Evolutionary conservation across 208 protist genomes (phyloP), one percentile per base, ranked within the genome.

Genomic region (Acanthamoeba royreba): DNA sequence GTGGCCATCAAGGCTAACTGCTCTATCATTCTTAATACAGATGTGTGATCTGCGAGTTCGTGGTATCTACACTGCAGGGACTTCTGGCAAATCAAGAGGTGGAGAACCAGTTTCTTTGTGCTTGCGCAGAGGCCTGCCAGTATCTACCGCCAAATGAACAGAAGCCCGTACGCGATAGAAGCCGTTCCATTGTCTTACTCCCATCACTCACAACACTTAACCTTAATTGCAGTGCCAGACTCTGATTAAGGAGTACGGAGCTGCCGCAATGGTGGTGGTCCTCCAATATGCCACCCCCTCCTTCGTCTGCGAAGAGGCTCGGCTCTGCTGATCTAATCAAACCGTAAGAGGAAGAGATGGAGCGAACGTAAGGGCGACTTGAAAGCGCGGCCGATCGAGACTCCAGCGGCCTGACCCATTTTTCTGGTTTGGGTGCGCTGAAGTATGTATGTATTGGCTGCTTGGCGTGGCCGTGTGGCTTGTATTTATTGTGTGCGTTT

Each of bases 41-140:
- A 40, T 89, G 81, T 38, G 81, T 89, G 15, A 89, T 89, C 28
- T 89, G 81, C 53, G 81, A 89, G 53, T 89, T 69, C 53, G 53
- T 89, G n/a, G 81, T 89, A 9, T 89, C 81, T 31, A 89, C 81
- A 4, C 81, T 89, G 1, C 49, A 55, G 31, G 81, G 81, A 15
- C 53, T 89, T 5, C 33, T 89, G 81, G 81, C 81, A 42, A 89
- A 63, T 47, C 22, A 61, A 11, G 81, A 1, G 5, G 33, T 61
- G 3, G 81, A 89, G 45, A 9, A 89, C 22, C 81, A 89, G 28
- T 89, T 89, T 47, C 81, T 61, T 19, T 28, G 22, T 61, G 22
- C 19, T 28, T 19, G 19, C 22, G 19, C 53, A 28, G 53, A 19
- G 22, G 53, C 53, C 53, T 61, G 53, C n/a, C 22, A 19, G 53